Evolutionary conservation across 441 rosid species (phyloP), one percentile per base, ranked within the genome.

Genomic region (Gossypium schwendimanii): DNA sequence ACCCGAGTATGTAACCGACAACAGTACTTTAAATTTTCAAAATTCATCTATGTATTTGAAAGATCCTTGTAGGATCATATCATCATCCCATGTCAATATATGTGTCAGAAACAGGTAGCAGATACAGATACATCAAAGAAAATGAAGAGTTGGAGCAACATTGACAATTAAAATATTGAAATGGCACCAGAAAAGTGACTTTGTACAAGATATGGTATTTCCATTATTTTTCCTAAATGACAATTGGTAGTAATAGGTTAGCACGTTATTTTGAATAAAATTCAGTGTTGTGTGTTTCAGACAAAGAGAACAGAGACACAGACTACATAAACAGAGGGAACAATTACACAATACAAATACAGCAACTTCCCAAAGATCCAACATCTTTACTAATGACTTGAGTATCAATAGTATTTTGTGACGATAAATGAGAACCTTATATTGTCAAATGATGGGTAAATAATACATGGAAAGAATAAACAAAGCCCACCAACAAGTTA

Each of bases 171-270:
- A 3, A 47, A 14, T 66, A n/a, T 24, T 66, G 44, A 14, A 45
- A 24, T 65, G 71, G 71, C 15, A 67, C 44, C 57, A 49, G 41
- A 66, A 66, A 66, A 49, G 44, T 24, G 70, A n/a, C 57, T 49
- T 50, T 57, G 50, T 23, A 9, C 18, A 67, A 47, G 8, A 67
- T 23, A 26, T n/a, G 59, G 45, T 14, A 28, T 47, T 23, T 7
- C 41, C 14, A n/a, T n/a, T 66, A 23, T 45, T 66, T 64, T 44
- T 26, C 7, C 41, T 49, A 1, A n/a, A 14, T 52, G 23, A 36
- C 14, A 24, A 47, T 39, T 18, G 15, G 28, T 20, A 63, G 44
- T 18, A 63, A 49, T 63, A 17, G 53, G 18, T 63, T 20, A 63
- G 53, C 69, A 20, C 49, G 8, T 41, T 63, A 20, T 26, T 17